Conservation (phyloP, 2,329 filamentous ascomycete species). For the Fusarium staphyleae region DNA sequence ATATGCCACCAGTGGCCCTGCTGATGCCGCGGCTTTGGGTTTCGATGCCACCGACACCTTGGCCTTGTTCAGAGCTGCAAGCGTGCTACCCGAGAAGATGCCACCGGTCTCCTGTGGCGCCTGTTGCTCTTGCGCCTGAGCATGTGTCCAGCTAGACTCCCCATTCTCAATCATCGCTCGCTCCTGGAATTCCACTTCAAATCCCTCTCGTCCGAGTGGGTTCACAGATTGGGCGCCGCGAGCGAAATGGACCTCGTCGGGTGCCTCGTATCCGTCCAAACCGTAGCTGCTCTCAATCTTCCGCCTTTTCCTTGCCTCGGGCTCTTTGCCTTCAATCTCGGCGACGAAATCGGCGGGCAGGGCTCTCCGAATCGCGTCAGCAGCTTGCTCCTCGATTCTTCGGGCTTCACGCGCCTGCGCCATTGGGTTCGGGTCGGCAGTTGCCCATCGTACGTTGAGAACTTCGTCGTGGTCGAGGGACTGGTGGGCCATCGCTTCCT, state of each 20-base stretch:
- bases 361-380: constrained; percentile 87
- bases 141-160: constrained; percentile 51
- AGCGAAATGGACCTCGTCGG: constrained; percentile 92
- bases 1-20: constrained; percentile 84
- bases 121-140: constrained; percentile 48
- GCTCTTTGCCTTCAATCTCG: constrained; percentile 90
- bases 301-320: constrained; percentile 84
- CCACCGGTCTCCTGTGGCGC: constrained; percentile 56
- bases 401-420: constrained; percentile 90
- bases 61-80: constrained; percentile 75
- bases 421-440: constrained; percentile 93
- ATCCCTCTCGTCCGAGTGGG: constrained; percentile 62
- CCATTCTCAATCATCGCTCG: constrained; percentile 65
- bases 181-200: constrained; percentile 70
- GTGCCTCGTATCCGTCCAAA: constrained; percentile 88
- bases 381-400: constrained; percentile 92
- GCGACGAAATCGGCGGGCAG: constrained; percentile 90
- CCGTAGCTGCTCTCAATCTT: constrained; percentile 91
- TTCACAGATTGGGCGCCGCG: constrained; percentile 74
- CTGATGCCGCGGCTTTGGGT: constrained; percentile 59
- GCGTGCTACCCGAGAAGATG: constrained; percentile 82
- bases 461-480: constrained; percentile 90
- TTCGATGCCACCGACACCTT: constrained; percentile 63
- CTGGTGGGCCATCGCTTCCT: constrained; percentile 96
- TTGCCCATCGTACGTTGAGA: constrained; percentile 96